Base-by-base conservation (phyloP, 331 rosid species). In the Quercus lobata region DNA sequence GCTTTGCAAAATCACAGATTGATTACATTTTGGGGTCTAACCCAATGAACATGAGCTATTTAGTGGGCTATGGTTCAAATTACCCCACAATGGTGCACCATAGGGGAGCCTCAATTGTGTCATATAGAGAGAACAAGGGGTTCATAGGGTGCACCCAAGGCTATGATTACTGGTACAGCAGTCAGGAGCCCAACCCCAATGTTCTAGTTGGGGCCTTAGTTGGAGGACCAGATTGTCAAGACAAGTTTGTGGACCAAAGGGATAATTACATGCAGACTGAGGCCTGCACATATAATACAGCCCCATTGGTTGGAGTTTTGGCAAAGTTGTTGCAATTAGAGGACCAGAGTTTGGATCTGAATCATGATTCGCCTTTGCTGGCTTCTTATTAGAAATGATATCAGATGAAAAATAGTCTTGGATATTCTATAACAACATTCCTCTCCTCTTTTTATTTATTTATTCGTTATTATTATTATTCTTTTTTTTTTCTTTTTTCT, bases 81-180 rank as follows among this genome's bases (percentile, higher is more conserved):
- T 93, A 77, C 77, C 99, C 99, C 0, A 78, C 81, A 41, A 87
- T 86, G 84, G 99, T 96, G 37, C 99, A 96, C 79, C 99, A 96
- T 61, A 87, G 99, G 77, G 99, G 97, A 4, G 97, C 98, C 19
- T 96, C 99, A 3, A 87, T 96, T 30, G 88, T 79, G 84, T 92
- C 99, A 11, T 92, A 81, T 71, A 87, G 94, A 55, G 91, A 84
- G 90, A 92, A 84, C 63, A 93, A 93, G 66, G 99, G 92, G 68
- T 96, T 93, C 83, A 93, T 96, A 24, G 99, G 98, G 24, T 96
- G 99, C 78, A 96, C 97, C 1, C 99, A 96, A 81, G 99, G 99
- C 72, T 96, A 96, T 84, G 99, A 96, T 71, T 81, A 83, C 44
- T 96, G 99, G 98, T 96, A 92, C 52, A 82, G 85, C 9, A 80